phyloP scores from a whole-genome alignment of 805 yeast genomes.

The Maudiozyma turicensis region DNA sequence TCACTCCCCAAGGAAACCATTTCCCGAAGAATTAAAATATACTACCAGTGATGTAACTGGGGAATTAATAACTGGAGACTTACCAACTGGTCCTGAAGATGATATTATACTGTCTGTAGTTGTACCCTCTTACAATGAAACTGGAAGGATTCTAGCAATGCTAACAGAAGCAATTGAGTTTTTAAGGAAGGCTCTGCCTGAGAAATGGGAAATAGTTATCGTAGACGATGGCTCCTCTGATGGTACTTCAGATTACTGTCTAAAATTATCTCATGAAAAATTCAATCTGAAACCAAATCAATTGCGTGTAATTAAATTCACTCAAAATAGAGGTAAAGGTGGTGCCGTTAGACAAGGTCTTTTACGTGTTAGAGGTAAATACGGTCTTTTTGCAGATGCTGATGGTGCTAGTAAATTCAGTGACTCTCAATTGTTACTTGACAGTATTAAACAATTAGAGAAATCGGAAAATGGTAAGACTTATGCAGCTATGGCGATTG shows the following conservation, averaged over 20 bases:
- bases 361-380: conserved; percentile 60
- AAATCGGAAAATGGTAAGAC: conserved; percentile 9
- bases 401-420: conserved; percentile 88
- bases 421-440: conserved; percentile 49
- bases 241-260: conserved; percentile 63
- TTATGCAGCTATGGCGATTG: conserved; percentile 62
- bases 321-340: conserved; percentile 81
- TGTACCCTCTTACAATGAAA: conserved; percentile 91
- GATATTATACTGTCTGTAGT: conserved; percentile 61
- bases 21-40: conserved; percentile 44
- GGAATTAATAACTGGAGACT: conserved; percentile 23
- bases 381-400: conserved; percentile 87
- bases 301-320: conserved; percentile 61
- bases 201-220: conserved; percentile 55
- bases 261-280: conserved; percentile 41
- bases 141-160: conserved; percentile 59
- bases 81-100: conserved; percentile 22
- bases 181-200: conserved; percentile 32
- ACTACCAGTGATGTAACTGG: conserved; percentile 36
- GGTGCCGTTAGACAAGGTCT: conserved; percentile 96
- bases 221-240: conserved; percentile 92
- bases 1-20: conserved; percentile 53
- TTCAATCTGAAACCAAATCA: conserved; percentile 44
- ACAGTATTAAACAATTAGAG: conserved; percentile 30
- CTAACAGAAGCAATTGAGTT: conserved; percentile 56